Evolutionary conservation across 169 alveolate species (phyloP).

Genomic region (Fabrea salina): DNA sequence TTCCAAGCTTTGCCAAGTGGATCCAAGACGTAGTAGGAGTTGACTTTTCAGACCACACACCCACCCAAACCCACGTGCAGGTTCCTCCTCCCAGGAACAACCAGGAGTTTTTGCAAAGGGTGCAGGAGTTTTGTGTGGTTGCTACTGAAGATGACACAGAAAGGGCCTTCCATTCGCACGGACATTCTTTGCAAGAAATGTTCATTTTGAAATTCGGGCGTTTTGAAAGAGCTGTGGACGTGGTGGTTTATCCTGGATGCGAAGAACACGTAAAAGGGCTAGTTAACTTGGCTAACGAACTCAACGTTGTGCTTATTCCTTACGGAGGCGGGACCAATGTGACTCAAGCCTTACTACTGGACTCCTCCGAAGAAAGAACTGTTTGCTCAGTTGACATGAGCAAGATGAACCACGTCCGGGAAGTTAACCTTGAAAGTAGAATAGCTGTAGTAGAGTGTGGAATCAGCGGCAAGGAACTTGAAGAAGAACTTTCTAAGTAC

Average conservation of each 20-base stretch:
- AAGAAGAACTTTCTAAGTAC: constrained; percentile 70
- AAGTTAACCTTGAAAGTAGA: constrained; percentile 74
- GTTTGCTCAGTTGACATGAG: constrained; percentile 76
- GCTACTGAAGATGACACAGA: constrained; percentile 54
- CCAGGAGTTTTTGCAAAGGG: constrained; percentile 56
- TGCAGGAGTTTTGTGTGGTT: constrained; percentile 52
- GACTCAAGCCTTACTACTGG: constrained; percentile 61
- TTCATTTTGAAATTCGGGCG: constrained; percentile 55
- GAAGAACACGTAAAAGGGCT: constrained; percentile 65
- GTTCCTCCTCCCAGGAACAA: constrained; percentile 58
- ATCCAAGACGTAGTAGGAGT: constrained; percentile 50
- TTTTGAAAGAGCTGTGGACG: constrained; percentile 55
- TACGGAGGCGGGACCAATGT: constrained; percentile 89
- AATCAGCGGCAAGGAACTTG: constrained; percentile 78
- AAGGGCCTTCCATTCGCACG: constrained; percentile 77
- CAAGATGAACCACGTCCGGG: constrained; percentile 67
- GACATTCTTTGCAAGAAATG: constrained; percentile 65
- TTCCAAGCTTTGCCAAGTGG: constrained; percentile 64
- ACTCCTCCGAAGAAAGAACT: constrained; percentile 67
- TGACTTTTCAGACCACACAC: constrained; percentile 38
- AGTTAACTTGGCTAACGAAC: constrained; percentile 63
- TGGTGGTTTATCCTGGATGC: constrained; percentile 55
- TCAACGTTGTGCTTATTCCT: constrained; percentile 69
- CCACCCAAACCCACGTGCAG: constrained; percentile 44
- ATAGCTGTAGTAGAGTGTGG: constrained; percentile 85